Evolutionary conservation across 2,329 filamentous ascomycete genomes (phyloP), one percentile per base, ranked within the genome.

Genomic region (Botrytis hyacinthi): DNA sequence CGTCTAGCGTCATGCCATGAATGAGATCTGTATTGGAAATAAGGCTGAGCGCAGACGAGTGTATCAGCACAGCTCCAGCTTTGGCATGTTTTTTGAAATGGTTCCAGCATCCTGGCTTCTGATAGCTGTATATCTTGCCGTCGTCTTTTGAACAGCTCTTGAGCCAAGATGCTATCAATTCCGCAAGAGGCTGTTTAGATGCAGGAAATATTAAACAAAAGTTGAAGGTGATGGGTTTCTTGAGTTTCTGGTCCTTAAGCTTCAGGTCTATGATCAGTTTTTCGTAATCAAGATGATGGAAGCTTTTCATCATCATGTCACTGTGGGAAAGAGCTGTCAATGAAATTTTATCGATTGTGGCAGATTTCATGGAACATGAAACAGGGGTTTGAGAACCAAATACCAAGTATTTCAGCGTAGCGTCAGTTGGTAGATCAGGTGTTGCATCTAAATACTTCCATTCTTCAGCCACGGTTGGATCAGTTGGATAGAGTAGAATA

Each of bases 141-240:
- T 81, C 75, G 2, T 81, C 75, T 0, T 82, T 76, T 46, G 85
- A 82, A 51, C 81, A 82, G 7, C 76, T 77, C 9, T 80, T 81
- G 16, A 89, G 77, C 86, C 86, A 89, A 29, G 80, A 78, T 42
- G 78, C 81, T 3, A 88, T n/a, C 14, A 85, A 81, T 14, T 80
- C 76, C 29, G 81, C 81, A 54, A 83, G 82, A 18, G 80, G 72
- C 12, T 76, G 73, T 42, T 81, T 80, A 3, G 82, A 80, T 0
- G 78, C 76, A 0, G 87, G 86, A 68, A 89, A 89, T 3, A 85
- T 80, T 1, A 90, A 78, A 74, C 85, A 89, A 75, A 88, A 85
- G 37, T 79, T 80, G 66, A 62, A 62, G 60, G 12, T 29, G 14
- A 81, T 72, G 8, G 57, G 62, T 75, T 74, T 60, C 70, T 72